A percentile compares a stretch with the other conserved stretches of the same genome.
These are phyloP conservation scores for Xylaria venustula DNA, from an alignment of 495 filamentous ascomycete genomes.

Conservation along the genomic window DNA sequence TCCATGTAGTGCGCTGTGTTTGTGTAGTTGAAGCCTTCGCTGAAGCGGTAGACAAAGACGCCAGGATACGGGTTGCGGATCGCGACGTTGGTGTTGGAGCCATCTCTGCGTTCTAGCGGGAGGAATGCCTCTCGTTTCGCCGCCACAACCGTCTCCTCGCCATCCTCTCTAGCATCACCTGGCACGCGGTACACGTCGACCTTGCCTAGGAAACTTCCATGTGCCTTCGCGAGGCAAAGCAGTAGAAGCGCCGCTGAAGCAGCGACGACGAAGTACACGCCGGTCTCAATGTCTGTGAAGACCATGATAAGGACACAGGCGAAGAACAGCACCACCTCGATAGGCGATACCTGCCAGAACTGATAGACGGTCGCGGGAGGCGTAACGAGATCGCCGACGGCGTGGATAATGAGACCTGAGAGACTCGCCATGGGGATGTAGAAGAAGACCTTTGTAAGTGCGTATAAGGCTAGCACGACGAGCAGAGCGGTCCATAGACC, in stretches of 20 bases:
- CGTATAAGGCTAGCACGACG: constrained; percentile 52
- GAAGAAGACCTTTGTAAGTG: constrained; percentile 51
- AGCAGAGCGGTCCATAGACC: constrained; percentile 52
- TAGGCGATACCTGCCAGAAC: constrained; percentile 50
- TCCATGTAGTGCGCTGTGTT: constrained; percentile 51
- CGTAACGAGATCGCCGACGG: constrained; percentile 50
- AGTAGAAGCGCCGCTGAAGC: constrained; percentile 28
- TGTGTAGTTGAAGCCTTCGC: constrained; percentile 52
- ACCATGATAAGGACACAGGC: constrained; percentile 51
- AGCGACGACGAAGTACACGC: constrained; percentile 50
- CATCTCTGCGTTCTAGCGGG: constrained; percentile 39
- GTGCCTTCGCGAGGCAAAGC: constrained; percentile 41
- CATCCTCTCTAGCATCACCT: neutral
- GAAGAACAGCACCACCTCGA: constrained; percentile 53
- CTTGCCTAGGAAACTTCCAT: constrained; percentile 41
- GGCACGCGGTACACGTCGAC: constrained; percentile 22
- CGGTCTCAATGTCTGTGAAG: constrained; percentile 52
- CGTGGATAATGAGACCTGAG: constrained; percentile 53
- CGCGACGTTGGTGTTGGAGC: constrained; percentile 41
- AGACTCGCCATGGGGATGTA: constrained; percentile 48
- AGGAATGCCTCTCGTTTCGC: constrained; percentile 40
- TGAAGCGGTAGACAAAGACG: constrained; percentile 53
- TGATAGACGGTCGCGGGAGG: constrained; percentile 47
- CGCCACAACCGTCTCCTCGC: neutral
- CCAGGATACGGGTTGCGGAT: constrained; percentile 45